phyloP scores from a whole-genome alignment of 2,329 filamentous ascomycete species.

The Exophiala spinifera region DNA sequence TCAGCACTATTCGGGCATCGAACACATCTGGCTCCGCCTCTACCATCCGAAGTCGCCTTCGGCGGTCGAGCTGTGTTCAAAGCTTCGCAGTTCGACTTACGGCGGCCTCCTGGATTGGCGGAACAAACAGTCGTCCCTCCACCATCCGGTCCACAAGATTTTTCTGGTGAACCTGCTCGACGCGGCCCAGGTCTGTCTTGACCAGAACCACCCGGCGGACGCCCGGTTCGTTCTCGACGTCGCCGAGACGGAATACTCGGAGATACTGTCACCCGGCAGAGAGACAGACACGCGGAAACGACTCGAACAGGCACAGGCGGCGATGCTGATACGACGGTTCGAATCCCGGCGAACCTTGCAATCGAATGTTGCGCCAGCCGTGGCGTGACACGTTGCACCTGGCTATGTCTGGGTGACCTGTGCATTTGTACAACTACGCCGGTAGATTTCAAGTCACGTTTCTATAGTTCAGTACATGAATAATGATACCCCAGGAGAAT shows the following conservation, averaged over 20 bases:
- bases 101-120: slow-evolving; percentile 18
- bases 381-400: too few relatives aligned
- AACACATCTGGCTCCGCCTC: slow-evolving; percentile 34
- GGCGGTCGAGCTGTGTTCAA: slow-evolving; percentile 15
- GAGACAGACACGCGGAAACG: slow-evolving; percentile 9
- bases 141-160: slow-evolving; percentile 28
- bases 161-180: slow-evolving; percentile 38
- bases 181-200: slow-evolving; percentile 38
- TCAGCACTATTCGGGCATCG: slow-evolving; percentile 20
- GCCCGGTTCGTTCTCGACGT: slow-evolving; percentile 24
- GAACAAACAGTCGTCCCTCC: slow-evolving; percentile 4
- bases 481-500: background rate
- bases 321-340: background rate
- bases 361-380: background rate
- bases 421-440: too few relatives aligned
- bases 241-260: slow-evolving; percentile 23
- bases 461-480: background rate
- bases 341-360: background rate
- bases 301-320: slow-evolving; percentile 11
- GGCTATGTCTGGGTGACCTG: background rate
- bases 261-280: slow-evolving; percentile 11
- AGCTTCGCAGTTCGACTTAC: slow-evolving; percentile 12
- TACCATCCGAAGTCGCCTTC: slow-evolving; percentile 40
- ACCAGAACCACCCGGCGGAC: slow-evolving; percentile 28
- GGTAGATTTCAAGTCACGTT: background rate